Evolutionary conservation across 257 asterid species (phyloP).

Genomic region (Galeopsis tetrahit): DNA sequence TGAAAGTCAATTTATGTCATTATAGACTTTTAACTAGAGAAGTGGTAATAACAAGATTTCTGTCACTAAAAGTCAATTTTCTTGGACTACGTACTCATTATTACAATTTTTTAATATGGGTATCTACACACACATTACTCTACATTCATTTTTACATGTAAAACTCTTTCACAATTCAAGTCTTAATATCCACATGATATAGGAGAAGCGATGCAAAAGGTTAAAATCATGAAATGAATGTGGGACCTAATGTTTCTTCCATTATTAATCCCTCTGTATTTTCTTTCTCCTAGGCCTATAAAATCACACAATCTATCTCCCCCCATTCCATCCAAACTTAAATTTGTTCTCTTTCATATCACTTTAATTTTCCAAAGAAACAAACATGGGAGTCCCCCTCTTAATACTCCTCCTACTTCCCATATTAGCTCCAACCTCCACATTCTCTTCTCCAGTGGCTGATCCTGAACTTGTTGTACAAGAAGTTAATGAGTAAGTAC

Average conservation of each 20-base stretch:
- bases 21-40: too few species aligned
- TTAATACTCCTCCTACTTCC: conserved; percentile 43
- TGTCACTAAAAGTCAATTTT: too few species aligned
- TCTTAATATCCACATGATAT: neutral
- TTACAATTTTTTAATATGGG: too few species aligned
- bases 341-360: neutral
- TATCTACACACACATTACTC: too few species aligned
- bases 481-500: conserved; percentile 72
- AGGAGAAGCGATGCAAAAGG: conserved; percentile 23
- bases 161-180: neutral
- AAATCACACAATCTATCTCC: too few species aligned
- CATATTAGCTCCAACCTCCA: conserved; percentile 38
- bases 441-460: conserved; percentile 59
- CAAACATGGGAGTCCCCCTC: conserved; percentile 47
- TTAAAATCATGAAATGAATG: conserved; percentile 29
- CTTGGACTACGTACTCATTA: too few species aligned
- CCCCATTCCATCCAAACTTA: too few species aligned
- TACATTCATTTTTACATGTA: neutral
- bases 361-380: neutral
- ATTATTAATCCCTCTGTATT: neutral
- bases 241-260: conserved; percentile 46
- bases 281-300: too few species aligned
- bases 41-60: too few species aligned
- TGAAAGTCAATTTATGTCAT: too few species aligned
- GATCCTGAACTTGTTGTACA: conserved; percentile 75